Evolutionary conservation across 169 alveolate genomes (phyloP), one percentile per base, ranked within the genome.

Genomic region (Plasmodium knowlesi): DNA sequence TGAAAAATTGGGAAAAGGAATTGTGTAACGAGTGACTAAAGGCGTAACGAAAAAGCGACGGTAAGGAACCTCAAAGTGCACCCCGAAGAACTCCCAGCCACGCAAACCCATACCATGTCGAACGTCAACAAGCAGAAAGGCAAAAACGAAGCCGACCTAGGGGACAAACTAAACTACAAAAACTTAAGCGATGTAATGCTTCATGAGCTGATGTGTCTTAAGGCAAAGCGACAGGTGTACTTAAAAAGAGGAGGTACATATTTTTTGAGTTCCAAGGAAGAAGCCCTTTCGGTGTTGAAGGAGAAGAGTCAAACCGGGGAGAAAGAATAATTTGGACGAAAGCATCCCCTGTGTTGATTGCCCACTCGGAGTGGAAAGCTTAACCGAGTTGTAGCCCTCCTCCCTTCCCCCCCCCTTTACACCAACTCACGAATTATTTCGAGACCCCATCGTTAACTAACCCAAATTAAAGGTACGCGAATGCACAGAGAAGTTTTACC

Each of bases 141-240:
- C 32, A 46, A 74, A 73, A 70, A 46, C 74, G 93, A 85, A 46
- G 71, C 30, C 32, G 93, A 85, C 43, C 30, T 85, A 74, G 67
- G 50, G 37, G 79, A 73, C 22, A 85, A 85, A 25, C 85, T 85
- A n/a, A 85, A 85, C 57, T 85, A 85, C 84, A 85, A 85, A 53
- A 85, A 85, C 41, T 50, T 85, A n/a, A 85, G 79, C 57, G 93
- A 85, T 85, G 93, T 85, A 53, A 85, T 50, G 54, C 41, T 85
- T 74, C 93, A 85, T 39, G 93, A 85, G 61, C 41, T 85, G 67
- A 85, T 53, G 54, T 74, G 85, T 50, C 57, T 85, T 74, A 85
- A 85, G 50, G 28, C 57, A 41, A 85, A 85, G 39, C 41, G 93
- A 74, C 84, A 34, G 50, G 84, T 85, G 25, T 85, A 85, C 79